phyloP scores from a whole-genome alignment of 768 basidiomycete genomes.

The Tylopilus plumbeoviolaceoides region DNA sequence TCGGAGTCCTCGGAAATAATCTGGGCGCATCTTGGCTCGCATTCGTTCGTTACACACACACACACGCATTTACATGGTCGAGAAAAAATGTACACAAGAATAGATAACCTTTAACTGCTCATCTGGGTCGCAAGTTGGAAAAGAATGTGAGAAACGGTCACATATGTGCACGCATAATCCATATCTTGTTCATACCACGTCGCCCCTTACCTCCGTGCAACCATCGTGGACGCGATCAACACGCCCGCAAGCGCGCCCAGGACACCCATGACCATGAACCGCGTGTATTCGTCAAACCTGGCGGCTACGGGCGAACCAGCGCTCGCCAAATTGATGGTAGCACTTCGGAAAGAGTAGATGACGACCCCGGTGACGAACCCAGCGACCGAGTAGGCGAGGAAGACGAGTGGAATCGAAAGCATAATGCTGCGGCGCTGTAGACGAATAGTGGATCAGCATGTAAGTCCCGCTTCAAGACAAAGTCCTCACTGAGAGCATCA shows the following conservation, averaged over 20 bases:
- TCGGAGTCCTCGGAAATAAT: neutral
- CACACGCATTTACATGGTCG: neutral
- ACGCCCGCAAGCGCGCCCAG: constrained; percentile 63
- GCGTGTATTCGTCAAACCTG: constrained; percentile 56
- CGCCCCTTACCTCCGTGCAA: constrained; percentile 15
- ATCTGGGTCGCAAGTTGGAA: neutral
- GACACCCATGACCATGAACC: constrained; percentile 59
- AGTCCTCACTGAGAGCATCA: constrained; percentile 43
- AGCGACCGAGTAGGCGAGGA: constrained; percentile 66
- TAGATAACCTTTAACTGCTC: neutral
- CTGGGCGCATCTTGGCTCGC: neutral
- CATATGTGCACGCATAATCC: neutral
- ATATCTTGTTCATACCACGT: neutral
- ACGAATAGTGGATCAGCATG: neutral
- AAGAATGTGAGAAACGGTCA: neutral
- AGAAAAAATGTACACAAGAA: neutral
- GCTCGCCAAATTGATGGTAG: constrained; percentile 36
- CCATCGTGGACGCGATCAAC: constrained; percentile 49
- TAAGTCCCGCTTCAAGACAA: constrained; percentile 1
- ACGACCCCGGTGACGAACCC: constrained; percentile 64
- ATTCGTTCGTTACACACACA: neutral
- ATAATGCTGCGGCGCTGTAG: constrained; percentile 49
- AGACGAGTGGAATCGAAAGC: constrained; percentile 69
- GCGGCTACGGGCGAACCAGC: constrained; percentile 30
- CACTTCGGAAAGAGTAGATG: constrained; percentile 60